Percentiles rank a stretch among this genome's conserved stretches.
Evolutionary conservation across 2,329 filamentous ascomycete species (phyloP).

Genomic region (Colletotrichum neosansevieriae): DNA sequence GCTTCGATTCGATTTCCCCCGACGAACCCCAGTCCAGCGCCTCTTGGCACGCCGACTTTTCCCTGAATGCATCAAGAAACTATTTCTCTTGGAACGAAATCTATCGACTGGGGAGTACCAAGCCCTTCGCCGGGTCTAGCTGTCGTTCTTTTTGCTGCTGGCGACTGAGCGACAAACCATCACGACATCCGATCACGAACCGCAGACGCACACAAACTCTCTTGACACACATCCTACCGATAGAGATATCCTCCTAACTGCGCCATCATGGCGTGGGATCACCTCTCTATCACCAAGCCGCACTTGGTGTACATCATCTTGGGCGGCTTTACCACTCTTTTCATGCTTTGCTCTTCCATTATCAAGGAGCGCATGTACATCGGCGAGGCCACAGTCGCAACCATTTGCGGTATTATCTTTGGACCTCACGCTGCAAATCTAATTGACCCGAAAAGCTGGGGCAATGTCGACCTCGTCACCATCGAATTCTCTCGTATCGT

Average conservation of each 20-base stretch:
- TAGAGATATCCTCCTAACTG: slow-evolving; percentile 15
- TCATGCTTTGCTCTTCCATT: slow-evolving; percentile 97
- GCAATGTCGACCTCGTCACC: slow-evolving; percentile 86
- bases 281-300: slow-evolving; percentile 88
- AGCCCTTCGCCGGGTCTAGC: slow-evolving; percentile 42
- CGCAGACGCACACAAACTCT: not conserved
- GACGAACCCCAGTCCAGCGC: slow-evolving; percentile 7
- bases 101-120: slow-evolving; percentile 44
- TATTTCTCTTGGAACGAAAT: slow-evolving; percentile 43
- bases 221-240: not conserved
- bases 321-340: slow-evolving; percentile 95
- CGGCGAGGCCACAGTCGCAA: slow-evolving; percentile 95
- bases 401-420: slow-evolving; percentile 88
- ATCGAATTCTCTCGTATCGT: slow-evolving; percentile 92
- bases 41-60: slow-evolving; percentile 28
- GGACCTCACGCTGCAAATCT: slow-evolving; percentile 86
- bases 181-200: slow-evolving; percentile 16
- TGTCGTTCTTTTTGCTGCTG: slow-evolving; percentile 36
- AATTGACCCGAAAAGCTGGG: slow-evolving; percentile 82
- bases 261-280: slow-evolving; percentile 78
- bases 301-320: slow-evolving; percentile 99
- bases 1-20: not conserved
- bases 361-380: slow-evolving; percentile 99
- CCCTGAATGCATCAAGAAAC: slow-evolving; percentile 50
- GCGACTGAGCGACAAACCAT: slow-evolving; percentile 24